A percentile compares a stretch with the other conserved stretches of the same genome.
Evolutionary conservation across 495 filamentous ascomycete species (phyloP).

Genomic region (Xylaria intraflava): DNA sequence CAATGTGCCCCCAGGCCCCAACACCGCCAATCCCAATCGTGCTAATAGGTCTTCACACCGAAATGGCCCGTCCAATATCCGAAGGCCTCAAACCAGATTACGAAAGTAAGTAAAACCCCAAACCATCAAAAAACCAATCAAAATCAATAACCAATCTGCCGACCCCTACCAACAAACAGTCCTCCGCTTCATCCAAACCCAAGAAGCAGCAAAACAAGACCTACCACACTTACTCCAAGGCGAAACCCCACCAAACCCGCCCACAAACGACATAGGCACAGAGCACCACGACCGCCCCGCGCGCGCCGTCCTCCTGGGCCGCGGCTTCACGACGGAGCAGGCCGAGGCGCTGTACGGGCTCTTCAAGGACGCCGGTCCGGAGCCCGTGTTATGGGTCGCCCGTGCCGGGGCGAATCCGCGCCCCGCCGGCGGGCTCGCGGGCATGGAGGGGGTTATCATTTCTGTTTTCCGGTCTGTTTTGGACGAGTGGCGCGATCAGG

Average conservation of each 20-base stretch:
- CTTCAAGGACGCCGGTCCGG: not conserved
- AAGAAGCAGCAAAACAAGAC: not conserved
- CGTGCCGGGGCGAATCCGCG: not conserved
- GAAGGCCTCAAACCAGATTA: conserved; percentile 6
- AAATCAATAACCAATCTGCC: too few relatives aligned
- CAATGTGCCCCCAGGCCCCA: not conserved
- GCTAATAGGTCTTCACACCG: conserved; percentile 8
- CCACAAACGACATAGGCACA: conserved; percentile 14
- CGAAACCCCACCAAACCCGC: not conserved
- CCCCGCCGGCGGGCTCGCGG: not conserved
- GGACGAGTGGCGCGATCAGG: conserved; percentile 5
- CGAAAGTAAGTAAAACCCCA: not conserved
- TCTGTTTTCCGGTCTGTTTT: not conserved
- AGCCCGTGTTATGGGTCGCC: not conserved
- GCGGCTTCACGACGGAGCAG: conserved; percentile 11
- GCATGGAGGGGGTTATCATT: not conserved
- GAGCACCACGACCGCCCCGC: conserved; percentile 25
- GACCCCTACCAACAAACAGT: not conserved
- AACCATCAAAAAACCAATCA: too few relatives aligned
- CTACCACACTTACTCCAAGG: conserved; percentile 3
- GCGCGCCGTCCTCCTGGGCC: conserved; percentile 22
- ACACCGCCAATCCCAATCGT: conserved; percentile 3
- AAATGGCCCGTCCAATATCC: conserved; percentile 2
- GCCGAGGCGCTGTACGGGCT: conserved; percentile 1
- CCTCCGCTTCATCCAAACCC: conserved; percentile 9